Conservation (phyloP, 306 rosid genomes). For the Glycine latifolia region DNA sequence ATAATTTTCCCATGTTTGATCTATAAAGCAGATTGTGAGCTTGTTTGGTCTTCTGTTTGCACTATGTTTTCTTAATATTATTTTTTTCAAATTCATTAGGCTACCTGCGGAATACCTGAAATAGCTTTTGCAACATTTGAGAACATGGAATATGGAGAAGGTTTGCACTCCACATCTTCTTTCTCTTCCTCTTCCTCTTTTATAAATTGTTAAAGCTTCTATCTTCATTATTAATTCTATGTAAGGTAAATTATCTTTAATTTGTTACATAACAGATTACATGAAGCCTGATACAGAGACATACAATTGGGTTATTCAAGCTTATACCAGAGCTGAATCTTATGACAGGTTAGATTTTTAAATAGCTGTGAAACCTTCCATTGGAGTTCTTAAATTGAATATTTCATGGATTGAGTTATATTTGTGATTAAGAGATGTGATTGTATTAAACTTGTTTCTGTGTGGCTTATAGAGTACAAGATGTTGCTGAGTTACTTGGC, state of each 20-base stretch:
- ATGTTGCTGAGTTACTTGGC: constrained; percentile 98
- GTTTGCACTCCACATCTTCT: too few relatives aligned
- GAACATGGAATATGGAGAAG: too few relatives aligned
- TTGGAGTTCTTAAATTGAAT: constrained; percentile 35
- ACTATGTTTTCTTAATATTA: too few relatives aligned
- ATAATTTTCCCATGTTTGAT: too few relatives aligned
- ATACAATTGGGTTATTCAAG: constrained; percentile 99
- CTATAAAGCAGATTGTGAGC: too few relatives aligned
- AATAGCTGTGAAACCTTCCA: constrained; percentile 15
- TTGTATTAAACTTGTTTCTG: constrained; percentile 39
- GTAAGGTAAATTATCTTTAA: constrained; percentile 43
- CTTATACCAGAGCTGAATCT: constrained; percentile 96
- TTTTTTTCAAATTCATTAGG: too few relatives aligned
- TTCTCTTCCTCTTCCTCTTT: too few relatives aligned
- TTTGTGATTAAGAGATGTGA: constrained; percentile 31
- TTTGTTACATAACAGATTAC: constrained; percentile 57
- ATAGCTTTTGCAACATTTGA: too few relatives aligned
- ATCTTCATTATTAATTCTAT: constrained; percentile 41
- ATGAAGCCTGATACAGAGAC: constrained; percentile 98
- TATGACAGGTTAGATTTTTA: constrained; percentile 80
- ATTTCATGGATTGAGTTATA: neutral
- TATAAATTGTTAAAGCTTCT: constrained; percentile 15
- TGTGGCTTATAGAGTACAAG: constrained; percentile 77
- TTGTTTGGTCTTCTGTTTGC: too few relatives aligned
- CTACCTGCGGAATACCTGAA: too few relatives aligned